A percentile compares a stretch with the other conserved stretches of the same genome.
Conservation (phyloP, 805 yeast genomes). For the Ogataea paraovalis region DNA sequence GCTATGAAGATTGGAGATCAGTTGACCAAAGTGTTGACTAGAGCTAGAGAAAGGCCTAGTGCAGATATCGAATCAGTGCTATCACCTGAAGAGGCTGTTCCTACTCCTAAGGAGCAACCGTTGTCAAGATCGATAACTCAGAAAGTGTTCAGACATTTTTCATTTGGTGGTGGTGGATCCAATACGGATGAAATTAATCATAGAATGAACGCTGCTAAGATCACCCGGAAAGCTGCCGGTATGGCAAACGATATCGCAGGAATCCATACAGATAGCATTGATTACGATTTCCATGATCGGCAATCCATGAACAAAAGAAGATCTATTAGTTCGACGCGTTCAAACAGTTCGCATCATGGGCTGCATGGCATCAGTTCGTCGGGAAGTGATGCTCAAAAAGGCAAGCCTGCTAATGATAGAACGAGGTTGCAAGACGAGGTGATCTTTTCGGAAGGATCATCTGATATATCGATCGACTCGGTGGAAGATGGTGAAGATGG, state of each 20-base stretch:
- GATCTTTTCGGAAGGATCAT: conserved; percentile 2
- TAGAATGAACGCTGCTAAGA: conserved; percentile 34
- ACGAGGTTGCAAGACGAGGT: not conserved
- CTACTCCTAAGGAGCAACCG: not conserved
- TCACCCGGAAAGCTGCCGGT: conserved; percentile 38
- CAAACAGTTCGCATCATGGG: not conserved
- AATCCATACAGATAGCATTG: conserved; percentile 27
- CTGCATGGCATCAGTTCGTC: not conserved
- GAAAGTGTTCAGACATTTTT: conserved; percentile 25
- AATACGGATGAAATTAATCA: conserved; percentile 29
- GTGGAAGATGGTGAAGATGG: not conserved
- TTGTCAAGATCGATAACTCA: conserved; percentile 4
- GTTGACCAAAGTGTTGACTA: conserved; percentile 23
- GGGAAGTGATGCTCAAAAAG: not conserved
- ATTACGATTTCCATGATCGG: conserved; percentile 5
- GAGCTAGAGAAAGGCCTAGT: conserved; percentile 16
- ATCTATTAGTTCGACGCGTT: not conserved
- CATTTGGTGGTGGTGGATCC: conserved; percentile 30
- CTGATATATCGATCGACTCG: not conserved
- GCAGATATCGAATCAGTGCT: conserved; percentile 23
- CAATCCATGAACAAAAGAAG: not conserved
- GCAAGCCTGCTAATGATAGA: not conserved
- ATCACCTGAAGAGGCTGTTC: not conserved
- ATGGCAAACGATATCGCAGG: conserved; percentile 46
- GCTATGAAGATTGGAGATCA: conserved; percentile 23